phyloP scores from a whole-genome alignment of 768 basidiomycete species.

The Lactarius trivialis region DNA sequence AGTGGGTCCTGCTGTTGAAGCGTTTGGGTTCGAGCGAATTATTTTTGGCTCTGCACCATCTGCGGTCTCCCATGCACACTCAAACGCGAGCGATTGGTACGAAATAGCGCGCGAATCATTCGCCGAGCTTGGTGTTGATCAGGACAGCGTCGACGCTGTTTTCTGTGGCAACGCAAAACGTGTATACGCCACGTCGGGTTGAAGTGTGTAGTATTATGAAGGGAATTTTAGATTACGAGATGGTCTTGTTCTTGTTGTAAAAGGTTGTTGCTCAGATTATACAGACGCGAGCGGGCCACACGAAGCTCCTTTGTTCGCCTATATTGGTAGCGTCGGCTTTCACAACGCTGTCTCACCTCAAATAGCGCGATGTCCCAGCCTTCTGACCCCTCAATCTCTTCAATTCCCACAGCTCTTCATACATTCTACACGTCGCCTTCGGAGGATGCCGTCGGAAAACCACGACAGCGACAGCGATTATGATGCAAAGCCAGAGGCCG shows the following conservation, averaged over 20 bases:
- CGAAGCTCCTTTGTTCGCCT: slow-evolving; percentile 11
- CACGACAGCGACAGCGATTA: slow-evolving; percentile 20
- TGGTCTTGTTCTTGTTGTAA: slow-evolving; percentile 10
- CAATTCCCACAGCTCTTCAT: background rate
- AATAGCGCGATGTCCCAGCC: background rate
- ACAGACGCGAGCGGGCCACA: background rate
- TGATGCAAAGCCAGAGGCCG: slow-evolving; percentile 17
- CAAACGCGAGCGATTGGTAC: slow-evolving; percentile 67
- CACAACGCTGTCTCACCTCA: background rate
- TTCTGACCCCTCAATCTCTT: background rate
- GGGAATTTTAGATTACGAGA: background rate
- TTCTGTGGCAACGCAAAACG: slow-evolving; percentile 49
- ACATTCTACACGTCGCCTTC: background rate
- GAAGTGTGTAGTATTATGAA: background rate
- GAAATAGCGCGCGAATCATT: slow-evolving; percentile 72
- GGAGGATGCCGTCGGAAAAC: slow-evolving; percentile 8
- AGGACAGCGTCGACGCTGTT: slow-evolving; percentile 67
- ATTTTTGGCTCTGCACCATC: slow-evolving; percentile 76
- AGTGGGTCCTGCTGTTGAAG: slow-evolving; percentile 82
- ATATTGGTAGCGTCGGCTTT: slow-evolving; percentile 3
- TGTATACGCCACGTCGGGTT: slow-evolving; percentile 31
- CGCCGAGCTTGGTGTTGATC: slow-evolving; percentile 73
- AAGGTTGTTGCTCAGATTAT: background rate
- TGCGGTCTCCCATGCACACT: slow-evolving; percentile 39
- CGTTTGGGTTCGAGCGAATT: slow-evolving; percentile 78